Percentiles rank a stretch among this genome's conserved stretches.
Conservation (phyloP, 2,329 filamentous ascomycete genomes). For the Orbilia quercus region DNA sequence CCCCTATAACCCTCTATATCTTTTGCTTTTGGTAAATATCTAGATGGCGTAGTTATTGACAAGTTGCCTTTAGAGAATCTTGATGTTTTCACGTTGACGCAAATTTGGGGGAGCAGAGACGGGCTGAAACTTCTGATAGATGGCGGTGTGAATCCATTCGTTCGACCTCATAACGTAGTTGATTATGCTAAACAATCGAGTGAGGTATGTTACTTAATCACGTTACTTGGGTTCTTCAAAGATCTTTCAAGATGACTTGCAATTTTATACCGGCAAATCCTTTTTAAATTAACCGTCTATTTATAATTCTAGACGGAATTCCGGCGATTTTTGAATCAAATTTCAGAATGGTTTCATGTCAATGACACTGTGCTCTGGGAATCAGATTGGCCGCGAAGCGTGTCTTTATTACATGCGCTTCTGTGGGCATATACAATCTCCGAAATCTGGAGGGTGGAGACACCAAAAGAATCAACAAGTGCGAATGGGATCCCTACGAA, state of each 20-base stretch:
- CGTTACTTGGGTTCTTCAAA: too few relatives aligned
- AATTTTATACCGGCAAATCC: too few relatives aligned
- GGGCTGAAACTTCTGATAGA: neutral
- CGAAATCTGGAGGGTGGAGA: slow-evolving; percentile 4
- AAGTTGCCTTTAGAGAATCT: slow-evolving; percentile 9
- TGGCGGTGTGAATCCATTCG: slow-evolving; percentile 1
- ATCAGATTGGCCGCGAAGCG: neutral
- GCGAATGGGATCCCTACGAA: too few relatives aligned
- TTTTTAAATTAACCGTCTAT: too few relatives aligned
- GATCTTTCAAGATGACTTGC: neutral
- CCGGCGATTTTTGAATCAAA: neutral
- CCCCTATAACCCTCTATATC: too few relatives aligned
- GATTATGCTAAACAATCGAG: neutral
- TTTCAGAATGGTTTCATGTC: slow-evolving; percentile 12
- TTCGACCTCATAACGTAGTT: slow-evolving; percentile 6
- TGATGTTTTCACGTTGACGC: neutral
- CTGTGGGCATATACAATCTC: neutral
- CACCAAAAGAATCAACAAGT: too few relatives aligned
- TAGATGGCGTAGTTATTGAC: neutral
- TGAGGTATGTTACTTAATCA: slow-evolving; percentile 2
- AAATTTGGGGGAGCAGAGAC: neutral
- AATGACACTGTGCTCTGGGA: slow-evolving; percentile 8
- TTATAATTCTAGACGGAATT: neutral
- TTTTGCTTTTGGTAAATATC: neutral
- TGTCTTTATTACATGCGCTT: slow-evolving; percentile 1